Evolutionary conservation across 768 basidiomycete genomes (phyloP), one percentile per base, ranked within the genome.

Genomic region (Clathrus columnatus): DNA sequence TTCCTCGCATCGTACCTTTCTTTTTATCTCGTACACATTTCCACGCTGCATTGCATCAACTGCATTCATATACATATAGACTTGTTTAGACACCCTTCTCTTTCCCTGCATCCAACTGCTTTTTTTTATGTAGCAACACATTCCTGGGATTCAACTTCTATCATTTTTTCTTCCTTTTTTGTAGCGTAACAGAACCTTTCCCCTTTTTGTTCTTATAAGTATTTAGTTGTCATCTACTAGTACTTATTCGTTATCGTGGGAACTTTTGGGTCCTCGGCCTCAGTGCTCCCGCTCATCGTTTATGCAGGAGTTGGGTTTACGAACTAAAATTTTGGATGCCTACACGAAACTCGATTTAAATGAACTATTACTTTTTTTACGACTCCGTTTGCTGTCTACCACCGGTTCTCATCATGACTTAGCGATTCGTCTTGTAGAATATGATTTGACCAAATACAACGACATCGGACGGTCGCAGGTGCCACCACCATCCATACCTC

Each of bases 291-390:
- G 26, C 24, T 24, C 36, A 21, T 43, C 45, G 51, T 44, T 27
- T 23, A 55, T 27, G 54, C 46, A 30, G 46, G 54, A 55, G 30
- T 18, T 47, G 18, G 45, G 48, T 30, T 32, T 55, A 46, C 45
- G 54, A 36, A 47, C 54, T 24, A 23, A 47, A 27, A 55, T 55
- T 20, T 47, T 55, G 42, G 75, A 73, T 64, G 88, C 88, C 8
- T 91, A 91, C 66, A 72, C 77, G 63, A 80, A 79, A 60, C 73
- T 91, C 61, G 75, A 75, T 21, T 81, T 76, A 64, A 71, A 80
- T 23, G 85, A 91, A 62, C 79, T 91, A 58, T 68, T 83, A 36
- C 77, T 91, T 54, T 91, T 91, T 67, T 81, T 86, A 69, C 79
- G 80, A 70, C 78, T 82, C 43, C 80, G 88, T 59, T 81, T 76